Percentiles rank a stretch among this genome's conserved stretches.
phyloP scores from a whole-genome alignment of 768 basidiomycete genomes.

The Agrocybe praecox region DNA sequence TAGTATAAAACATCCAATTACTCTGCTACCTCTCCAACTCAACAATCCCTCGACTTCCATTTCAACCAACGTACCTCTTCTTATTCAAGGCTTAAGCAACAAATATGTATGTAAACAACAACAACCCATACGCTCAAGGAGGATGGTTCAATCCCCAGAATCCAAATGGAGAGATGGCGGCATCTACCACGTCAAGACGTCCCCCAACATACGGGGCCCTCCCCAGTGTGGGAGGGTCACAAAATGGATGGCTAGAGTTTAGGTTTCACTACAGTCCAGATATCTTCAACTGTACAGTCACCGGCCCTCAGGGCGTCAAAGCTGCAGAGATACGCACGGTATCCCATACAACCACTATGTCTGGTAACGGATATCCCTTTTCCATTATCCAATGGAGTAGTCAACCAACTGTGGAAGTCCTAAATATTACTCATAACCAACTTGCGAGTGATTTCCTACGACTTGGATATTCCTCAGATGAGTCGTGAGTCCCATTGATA shows the following conservation, averaged over 20 bases:
- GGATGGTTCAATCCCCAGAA: conserved; percentile 34
- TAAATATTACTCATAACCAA: not conserved
- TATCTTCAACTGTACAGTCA: conserved; percentile 43
- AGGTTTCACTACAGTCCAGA: conserved; percentile 37
- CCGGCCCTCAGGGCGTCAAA: conserved; percentile 42
- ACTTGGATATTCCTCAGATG: not conserved
- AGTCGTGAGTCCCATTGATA: not conserved
- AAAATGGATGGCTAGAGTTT: conserved; percentile 14
- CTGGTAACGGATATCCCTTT: conserved; percentile 6
- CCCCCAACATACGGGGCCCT: conserved; percentile 29
- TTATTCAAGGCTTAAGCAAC: too few relatives aligned
- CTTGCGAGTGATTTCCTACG: not conserved
- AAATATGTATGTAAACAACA: conserved; percentile 28
- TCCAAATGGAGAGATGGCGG: conserved; percentile 21
- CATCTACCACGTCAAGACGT: not conserved
- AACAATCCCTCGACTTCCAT: too few relatives aligned
- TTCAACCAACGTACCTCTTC: not conserved
- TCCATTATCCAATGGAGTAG: not conserved
- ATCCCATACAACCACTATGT: conserved; percentile 8
- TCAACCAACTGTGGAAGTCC: not conserved
- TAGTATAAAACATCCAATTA: too few relatives aligned
- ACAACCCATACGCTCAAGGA: conserved; percentile 32
- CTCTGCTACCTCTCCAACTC: too few relatives aligned
- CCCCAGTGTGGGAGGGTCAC: conserved; percentile 14
- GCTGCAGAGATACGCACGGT: conserved; percentile 38